Conservation (phyloP, 2,329 filamentous ascomycete genomes). For the Zasmidium citrigriseum region DNA sequence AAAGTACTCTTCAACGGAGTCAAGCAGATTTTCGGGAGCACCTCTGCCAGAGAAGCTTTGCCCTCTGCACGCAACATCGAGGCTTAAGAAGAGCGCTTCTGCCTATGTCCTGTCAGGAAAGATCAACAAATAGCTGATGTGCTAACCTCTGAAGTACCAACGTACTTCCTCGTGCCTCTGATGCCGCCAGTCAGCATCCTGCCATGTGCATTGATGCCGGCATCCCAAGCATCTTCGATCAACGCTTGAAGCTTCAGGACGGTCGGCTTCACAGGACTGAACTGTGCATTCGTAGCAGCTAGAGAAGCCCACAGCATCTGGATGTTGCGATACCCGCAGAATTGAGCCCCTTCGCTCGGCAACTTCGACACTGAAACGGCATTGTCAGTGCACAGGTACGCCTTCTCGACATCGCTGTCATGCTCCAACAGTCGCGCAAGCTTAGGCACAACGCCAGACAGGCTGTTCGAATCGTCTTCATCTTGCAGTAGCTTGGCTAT, state of each 20-base stretch:
- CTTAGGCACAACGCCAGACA: constrained; percentile 43
- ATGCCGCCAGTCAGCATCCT: constrained; percentile 83
- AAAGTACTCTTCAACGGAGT: constrained; percentile 74
- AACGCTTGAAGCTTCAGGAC: constrained; percentile 80
- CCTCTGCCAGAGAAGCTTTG: constrained; percentile 58
- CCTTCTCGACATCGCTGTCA: constrained; percentile 63
- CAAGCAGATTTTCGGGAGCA: constrained; percentile 57
- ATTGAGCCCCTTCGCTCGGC: constrained; percentile 70
- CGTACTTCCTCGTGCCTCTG: constrained; percentile 83
- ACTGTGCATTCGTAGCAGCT: constrained; percentile 36
- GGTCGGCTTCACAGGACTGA: constrained; percentile 52
- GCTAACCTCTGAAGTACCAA: constrained; percentile 77
- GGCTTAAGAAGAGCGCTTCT: constrained; percentile 71
- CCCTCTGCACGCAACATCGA: constrained; percentile 58
- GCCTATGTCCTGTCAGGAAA: constrained; percentile 43
- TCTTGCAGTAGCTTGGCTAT: constrained; percentile 30
- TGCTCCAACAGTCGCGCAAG: constrained; percentile 53
- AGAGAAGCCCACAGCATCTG: constrained; percentile 67
- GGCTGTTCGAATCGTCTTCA: constrained; percentile 37
- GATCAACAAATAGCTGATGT: neutral
- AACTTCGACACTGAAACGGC: constrained; percentile 82
- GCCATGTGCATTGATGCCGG: constrained; percentile 72
- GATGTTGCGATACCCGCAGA: constrained; percentile 93
- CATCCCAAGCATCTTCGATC: constrained; percentile 87
- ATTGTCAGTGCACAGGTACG: constrained; percentile 74